A percentile compares a stretch with the other conserved stretches of the same genome.
These are phyloP conservation scores for Penicillium sp. DNA, from an alignment of 2,329 filamentous ascomycete genomes.

Conservation along the genomic window DNA sequence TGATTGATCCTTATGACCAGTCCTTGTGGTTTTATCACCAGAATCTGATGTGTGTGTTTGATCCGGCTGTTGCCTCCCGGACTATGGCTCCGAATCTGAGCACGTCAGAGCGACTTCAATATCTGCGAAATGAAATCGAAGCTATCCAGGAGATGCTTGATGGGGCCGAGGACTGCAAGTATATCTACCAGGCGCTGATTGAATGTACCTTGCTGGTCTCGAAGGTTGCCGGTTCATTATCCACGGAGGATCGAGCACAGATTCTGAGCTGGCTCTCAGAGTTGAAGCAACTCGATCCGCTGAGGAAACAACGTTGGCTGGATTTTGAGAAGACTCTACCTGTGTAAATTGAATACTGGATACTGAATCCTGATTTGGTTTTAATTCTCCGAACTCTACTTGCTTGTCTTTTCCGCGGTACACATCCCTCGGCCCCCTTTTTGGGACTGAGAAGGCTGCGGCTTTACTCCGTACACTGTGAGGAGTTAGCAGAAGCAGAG, in stretches of 20 bases:
- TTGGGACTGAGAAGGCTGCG: background rate
- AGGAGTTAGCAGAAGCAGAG: background rate
- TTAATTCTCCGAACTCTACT: conserved; percentile 1
- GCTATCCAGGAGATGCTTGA: conserved; percentile 71
- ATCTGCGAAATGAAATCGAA: conserved; percentile 74
- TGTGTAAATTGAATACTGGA: too few relatives aligned
- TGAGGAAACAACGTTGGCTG: conserved; percentile 76
- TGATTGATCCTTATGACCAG: conserved; percentile 93
- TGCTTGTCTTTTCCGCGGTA: background rate
- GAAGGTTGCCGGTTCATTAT: conserved; percentile 56
- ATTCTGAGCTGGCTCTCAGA: conserved; percentile 66
- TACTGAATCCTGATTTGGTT: background rate
- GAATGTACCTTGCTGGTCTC: conserved; percentile 70
- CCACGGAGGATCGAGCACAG: conserved; percentile 52
- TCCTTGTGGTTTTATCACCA: conserved; percentile 98
- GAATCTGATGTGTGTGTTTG: conserved; percentile 75
- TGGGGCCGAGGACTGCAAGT: conserved; percentile 76
- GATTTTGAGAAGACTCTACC: conserved; percentile 63
- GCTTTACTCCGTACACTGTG: background rate
- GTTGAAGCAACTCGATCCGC: conserved; percentile 73
- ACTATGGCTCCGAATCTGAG: conserved; percentile 71
- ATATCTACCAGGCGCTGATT: conserved; percentile 86
- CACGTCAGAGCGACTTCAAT: conserved; percentile 65
- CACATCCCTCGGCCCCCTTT: conserved; percentile 3
- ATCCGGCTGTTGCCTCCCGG: conserved; percentile 55